These are phyloP conservation scores for Stephania cephalantha DNA, from an alignment of 164 flowering plant genomes.

Conservation along the genomic window DNA sequence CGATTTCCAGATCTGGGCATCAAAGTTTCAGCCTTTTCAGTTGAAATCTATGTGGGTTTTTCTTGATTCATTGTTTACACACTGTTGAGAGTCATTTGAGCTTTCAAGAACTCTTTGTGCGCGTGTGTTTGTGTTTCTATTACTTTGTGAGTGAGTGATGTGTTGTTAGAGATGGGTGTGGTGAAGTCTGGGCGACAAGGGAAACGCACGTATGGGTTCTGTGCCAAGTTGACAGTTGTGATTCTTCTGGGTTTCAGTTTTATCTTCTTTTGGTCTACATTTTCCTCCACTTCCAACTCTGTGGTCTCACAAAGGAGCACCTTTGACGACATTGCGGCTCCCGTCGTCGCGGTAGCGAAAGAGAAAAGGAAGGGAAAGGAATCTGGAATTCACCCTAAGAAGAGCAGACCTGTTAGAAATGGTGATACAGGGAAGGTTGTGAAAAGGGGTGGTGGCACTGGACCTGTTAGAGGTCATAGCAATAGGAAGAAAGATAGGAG, in stretches of 20 bases:
- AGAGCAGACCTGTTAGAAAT: slow-evolving; percentile 12
- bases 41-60: not conserved
- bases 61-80: not conserved
- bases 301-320: slow-evolving; percentile 59
- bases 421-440: slow-evolving; percentile 22
- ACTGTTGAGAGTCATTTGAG: not conserved
- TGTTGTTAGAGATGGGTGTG: slow-evolving; percentile 34
- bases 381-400: slow-evolving; percentile 15
- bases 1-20: not conserved
- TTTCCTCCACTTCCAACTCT: slow-evolving; percentile 50
- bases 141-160: not conserved
- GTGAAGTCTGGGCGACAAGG: slow-evolving; percentile 51
- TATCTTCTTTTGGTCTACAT: slow-evolving; percentile 60
- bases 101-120: not conserved
- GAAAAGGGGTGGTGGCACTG: slow-evolving; percentile 29
- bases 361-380: slow-evolving; percentile 22
- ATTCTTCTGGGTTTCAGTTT: slow-evolving; percentile 77
- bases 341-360: slow-evolving; percentile 27
- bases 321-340: slow-evolving; percentile 61
- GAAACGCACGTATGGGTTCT: slow-evolving; percentile 64
- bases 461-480: slow-evolving; percentile 16
- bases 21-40: not conserved
- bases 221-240: slow-evolving; percentile 58
- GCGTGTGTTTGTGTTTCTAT: not conserved
- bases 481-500: slow-evolving; percentile 19